Base-by-base conservation (phyloP, 108 stramenopile species). In the Pseudonitzschia delicatissima region DNA sequence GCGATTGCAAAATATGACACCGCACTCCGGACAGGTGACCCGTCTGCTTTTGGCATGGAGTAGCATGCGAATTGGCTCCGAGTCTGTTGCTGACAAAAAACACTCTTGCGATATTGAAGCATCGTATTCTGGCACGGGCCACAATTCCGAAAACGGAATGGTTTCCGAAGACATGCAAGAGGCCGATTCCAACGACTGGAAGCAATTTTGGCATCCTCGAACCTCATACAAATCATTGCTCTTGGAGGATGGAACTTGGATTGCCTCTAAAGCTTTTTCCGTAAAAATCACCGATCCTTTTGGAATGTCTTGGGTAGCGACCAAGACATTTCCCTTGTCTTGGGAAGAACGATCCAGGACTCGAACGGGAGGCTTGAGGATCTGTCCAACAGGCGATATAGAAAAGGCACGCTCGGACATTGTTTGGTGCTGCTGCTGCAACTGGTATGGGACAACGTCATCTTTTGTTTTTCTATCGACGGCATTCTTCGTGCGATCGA, bases 191-290 rank as follows among this genome's bases (percentile, higher is more conserved):
- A 84, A 32, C 2, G 83, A 84, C 28, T 66, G 77, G 69, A 84
- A 84, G 45, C 83, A 84, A 21, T 72, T 57, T 48, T 81, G 78
- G 60, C 83, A 84, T 26, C 74, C 79, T 57, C 66, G 71, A 55
- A 84, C 64, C 23, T 33, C 26, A 31, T 51, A 51, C 4, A 51
- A 23, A 48, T 7, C 33, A 57, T 8, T 35, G 5, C 2, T 11
- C 31, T 21, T 11, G 15, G 50, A 4, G 27, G 57, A 50, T 31
- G 74, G 75, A 0, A 79, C 45, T 62, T 82, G 76, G 21, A 58
- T 65, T 1, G 68, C 82, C n/a, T 53, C 66, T 11, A 49, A 40
- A 11, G 82, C 78, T 28, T 61, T 48, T 64, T 83, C 82, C 7
- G 82, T 83, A 48, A 55, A 83, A 52, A 83, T 74, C 0, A 73